Evolutionary conservation across 2,329 filamentous ascomycete species (phyloP), one percentile per base, ranked within the genome.

Genomic region (Fusarium brevicatenulatum): DNA sequence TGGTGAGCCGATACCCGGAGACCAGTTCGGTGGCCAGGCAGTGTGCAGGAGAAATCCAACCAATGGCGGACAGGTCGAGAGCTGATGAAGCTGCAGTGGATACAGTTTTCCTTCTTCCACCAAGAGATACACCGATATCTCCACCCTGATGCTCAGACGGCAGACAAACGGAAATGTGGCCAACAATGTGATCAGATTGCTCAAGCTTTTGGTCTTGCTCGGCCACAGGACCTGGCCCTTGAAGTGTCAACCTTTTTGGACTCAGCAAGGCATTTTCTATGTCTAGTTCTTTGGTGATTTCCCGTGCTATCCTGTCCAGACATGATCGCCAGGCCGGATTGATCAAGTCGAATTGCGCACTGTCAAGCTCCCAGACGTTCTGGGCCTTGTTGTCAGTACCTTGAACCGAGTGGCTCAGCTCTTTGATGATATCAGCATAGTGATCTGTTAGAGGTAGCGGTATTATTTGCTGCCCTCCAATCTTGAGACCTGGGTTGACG

Each of bases 331-430:
- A 73, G 3, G 50, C 46, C 3, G 67, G 70, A 39, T 73, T 74
- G 28, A 37, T 52, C 40, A 71, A 43, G 19, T 63, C 25, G 46
- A 74, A 73, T 25, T 71, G 57, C 18, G 63, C 32, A 19, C 18
- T 44, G 28, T 68, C 50, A 16, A 74, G 56, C 32, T 71, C 63
- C 67, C 70, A 73, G 8, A 47, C 42, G 19, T 74, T 71, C 30
- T 36, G 19, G 34, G 28, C 28, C 28, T 50, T 18, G n/a, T 15
- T 43, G 18, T 57, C 43, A 15, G 57, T 25, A 13, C 19, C 30
- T 21, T 42, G 55, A 40, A 25, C 53, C 30, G 37, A 19, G n/a
- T 40, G 36, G 49, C 58, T 58, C 8, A 43, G 37, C 9, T 28
- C 25, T 36, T 73, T 73, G 56, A 74, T 66, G 19, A 39, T 30